Evolutionary conservation across 2,329 filamentous ascomycete genomes (phyloP).

Genomic region (Cladophialophora chaetospira): DNA sequence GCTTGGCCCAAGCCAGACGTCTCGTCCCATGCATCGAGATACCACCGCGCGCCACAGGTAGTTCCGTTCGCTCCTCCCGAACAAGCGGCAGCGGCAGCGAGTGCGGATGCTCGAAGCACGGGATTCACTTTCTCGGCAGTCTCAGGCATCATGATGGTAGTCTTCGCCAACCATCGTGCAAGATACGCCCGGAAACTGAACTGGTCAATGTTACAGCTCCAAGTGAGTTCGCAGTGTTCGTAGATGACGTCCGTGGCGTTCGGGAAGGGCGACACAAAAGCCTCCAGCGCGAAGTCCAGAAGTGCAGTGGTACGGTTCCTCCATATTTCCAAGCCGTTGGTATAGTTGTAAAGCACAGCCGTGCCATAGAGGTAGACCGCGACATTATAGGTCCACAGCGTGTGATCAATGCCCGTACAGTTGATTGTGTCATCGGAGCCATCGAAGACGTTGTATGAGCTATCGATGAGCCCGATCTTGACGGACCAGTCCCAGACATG

Average conservation of each 20-base stretch:
- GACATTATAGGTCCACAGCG: slow-evolving; percentile 68
- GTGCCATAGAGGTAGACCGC: slow-evolving; percentile 56
- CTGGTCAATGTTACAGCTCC: slow-evolving; percentile 63
- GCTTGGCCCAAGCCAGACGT: slow-evolving; percentile 66
- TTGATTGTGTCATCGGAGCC: slow-evolving; percentile 59
- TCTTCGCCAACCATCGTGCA: slow-evolving; percentile 59
- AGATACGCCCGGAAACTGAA: slow-evolving; percentile 67
- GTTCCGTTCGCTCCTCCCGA: slow-evolving; percentile 46
- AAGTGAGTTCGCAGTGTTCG: slow-evolving; percentile 60
- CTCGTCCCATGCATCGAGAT: slow-evolving; percentile 54
- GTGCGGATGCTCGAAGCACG: neutral
- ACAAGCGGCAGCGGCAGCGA: neutral
- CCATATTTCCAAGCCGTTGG: slow-evolving; percentile 45
- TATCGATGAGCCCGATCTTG: slow-evolving; percentile 59
- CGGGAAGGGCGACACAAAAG: slow-evolving; percentile 39
- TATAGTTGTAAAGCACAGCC: slow-evolving; percentile 53
- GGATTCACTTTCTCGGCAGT: slow-evolving; percentile 57
- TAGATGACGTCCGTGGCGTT: slow-evolving; percentile 55
- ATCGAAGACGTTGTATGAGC: slow-evolving; percentile 65
- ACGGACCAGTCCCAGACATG: slow-evolving; percentile 60
- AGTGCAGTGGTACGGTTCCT: neutral
- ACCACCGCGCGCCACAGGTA: slow-evolving; percentile 68
- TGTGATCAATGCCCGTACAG: slow-evolving; percentile 61
- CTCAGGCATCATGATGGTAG: slow-evolving; percentile 59
- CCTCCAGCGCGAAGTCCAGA: slow-evolving; percentile 53